Evolutionary conservation across 1,139 yeast species (phyloP), one percentile per base, ranked within the genome.

Genomic region (Geotrichum carabidarum): DNA sequence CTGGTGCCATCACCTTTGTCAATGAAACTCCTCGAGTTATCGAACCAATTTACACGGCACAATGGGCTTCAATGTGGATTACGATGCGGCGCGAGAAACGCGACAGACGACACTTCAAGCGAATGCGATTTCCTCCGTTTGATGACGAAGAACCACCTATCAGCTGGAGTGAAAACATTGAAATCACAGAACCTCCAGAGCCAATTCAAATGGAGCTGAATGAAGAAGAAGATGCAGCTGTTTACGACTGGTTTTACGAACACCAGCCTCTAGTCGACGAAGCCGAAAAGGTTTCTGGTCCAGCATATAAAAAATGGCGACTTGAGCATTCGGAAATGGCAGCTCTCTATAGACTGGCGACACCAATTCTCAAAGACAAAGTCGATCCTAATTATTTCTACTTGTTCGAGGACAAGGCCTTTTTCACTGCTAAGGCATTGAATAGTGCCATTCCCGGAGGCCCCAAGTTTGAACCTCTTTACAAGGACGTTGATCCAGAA

Each of bases 101-200:
- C 57, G 98, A 91, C 66, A 77, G 99, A 60, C 77, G 83, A 44
- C 95, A 88, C 67, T 93, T 94, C 71, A 86, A 89, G 63, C 78
- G 99, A 63, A 84, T 93, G 86, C 78, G 90, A 54, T 86, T 93
- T 62, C 99, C 99, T 0, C 93, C 96, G 0, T 90, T 93, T 72
- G 99, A 94, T 70, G 99, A 94, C 66, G 99, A 94, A 67, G 98
- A 91, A 67, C 96, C 97, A 0, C 95, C 95, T 0, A 69, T 91
- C 44, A 82, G 85, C 58, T 93, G 90, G 84, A 66, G 82, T 27
- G 95, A 89, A 58, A 86, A 87, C 63, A 74, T 90, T 18, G 86
- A 87, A 58, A 85, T 82, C 34, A 71, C 82, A 0, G 93, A 85
- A 50, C 86, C 91, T 0, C 76, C 80, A 6, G 91, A 85, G 37